phyloP scores from a whole-genome alignment of 345 rosid species.

The Camelina hispida region DNA sequence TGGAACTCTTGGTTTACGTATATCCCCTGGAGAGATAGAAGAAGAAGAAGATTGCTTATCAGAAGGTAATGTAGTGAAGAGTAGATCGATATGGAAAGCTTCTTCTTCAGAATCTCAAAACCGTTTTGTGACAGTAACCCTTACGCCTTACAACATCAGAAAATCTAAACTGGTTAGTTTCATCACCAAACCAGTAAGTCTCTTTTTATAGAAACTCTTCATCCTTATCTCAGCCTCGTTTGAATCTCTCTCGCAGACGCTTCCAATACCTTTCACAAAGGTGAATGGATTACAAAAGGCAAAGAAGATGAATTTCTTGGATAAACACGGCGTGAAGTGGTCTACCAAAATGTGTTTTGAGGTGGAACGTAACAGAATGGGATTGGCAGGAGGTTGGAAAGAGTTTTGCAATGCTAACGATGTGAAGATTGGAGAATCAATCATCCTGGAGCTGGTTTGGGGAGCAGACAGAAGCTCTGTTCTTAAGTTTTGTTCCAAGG shows the following conservation, averaged over 20 bases:
- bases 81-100: neutral
- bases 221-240: neutral
- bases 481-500: conserved; percentile 12
- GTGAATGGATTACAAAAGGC: neutral
- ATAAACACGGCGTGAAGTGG: conserved; percentile 10
- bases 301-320: neutral
- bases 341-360: neutral
- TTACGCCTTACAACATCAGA: neutral
- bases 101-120: neutral
- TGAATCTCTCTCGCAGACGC: neutral
- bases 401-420: neutral
- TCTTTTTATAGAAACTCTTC: neutral
- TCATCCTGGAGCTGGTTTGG: conserved; percentile 11
- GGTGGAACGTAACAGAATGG: neutral
- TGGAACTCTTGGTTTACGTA: neutral
- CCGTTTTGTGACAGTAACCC: conserved; percentile 12
- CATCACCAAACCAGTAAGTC: neutral
- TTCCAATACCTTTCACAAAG: neutral
- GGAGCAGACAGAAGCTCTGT: neutral
- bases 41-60: conserved; percentile 6
- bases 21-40: neutral
- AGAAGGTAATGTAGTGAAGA: neutral
- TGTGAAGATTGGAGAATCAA: neutral
- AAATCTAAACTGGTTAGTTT: neutral
- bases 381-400: neutral